Evolutionary conservation across 2,329 filamentous ascomycete genomes (phyloP), one percentile per base, ranked within the genome.

Genomic region (Blumeriella jaapii): DNA sequence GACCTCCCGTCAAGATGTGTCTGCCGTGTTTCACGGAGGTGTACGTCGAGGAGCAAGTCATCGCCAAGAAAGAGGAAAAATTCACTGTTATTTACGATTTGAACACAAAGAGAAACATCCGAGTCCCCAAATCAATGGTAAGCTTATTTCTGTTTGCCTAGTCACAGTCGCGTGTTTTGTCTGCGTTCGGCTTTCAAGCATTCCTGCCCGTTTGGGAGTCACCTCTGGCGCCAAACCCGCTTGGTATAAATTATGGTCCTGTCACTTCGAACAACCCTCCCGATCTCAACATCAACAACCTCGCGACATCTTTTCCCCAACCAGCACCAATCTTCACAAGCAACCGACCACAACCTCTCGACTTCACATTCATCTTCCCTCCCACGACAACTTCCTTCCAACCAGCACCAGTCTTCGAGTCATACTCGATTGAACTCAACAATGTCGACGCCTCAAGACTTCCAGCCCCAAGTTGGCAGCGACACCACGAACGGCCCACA

Each of bases 401-500:
- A 9, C 4, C 31, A 7, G 22, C 12, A 28, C 17, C n/a, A n/a
- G n/a, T n/a, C n/a, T n/a, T n/a, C n/a, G n/a, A n/a, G n/a, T n/a
- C n/a, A n/a, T n/a, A n/a, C n/a, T 8, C 24, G 12, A 20, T 8
- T 24, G 22, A 24, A 24, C 22, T 24, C 22, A 8, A 24, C 25
- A 6, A 35, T 35, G 33, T 25, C 18, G 8, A 17, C 33, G 8
- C 11, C 35, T 35, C 52, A 68, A 31, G 65, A 70, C 52, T 75
- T 69, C 48, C 68, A 75, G 49, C 73, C 72, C 1, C 71, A 68
- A 17, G 68, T 72, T 11, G 69, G 70, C 4, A n/a, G 7, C 3
- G 68, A 73, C 45, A 73, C 70, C 11, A 67, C 65, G 27, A 62
- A 65, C 50, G 73, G 72, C 3, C 64, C 69, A 2, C 68, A 69